Conservation (phyloP, 371 early-diverging fungal species). For the Coemansia sp. region DNA sequence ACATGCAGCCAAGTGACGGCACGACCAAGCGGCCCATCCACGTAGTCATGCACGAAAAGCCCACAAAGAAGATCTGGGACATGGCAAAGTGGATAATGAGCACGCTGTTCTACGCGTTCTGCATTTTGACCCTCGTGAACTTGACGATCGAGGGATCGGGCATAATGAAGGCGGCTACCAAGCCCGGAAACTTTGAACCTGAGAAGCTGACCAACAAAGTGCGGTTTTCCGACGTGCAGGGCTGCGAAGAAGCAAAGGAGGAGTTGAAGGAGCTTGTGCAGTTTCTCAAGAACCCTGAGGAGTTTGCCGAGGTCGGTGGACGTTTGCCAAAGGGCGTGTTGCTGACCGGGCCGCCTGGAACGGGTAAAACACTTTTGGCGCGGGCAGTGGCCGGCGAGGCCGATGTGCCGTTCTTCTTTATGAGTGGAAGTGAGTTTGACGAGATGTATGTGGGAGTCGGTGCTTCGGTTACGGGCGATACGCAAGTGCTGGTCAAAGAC, state of each 20-base stretch:
- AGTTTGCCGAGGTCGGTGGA: constrained; percentile 90
- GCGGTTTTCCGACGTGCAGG: constrained; percentile 92
- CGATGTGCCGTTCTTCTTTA: constrained; percentile 94
- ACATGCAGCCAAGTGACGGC: constrained; percentile 1
- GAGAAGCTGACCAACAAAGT: constrained; percentile 35
- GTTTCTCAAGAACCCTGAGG: constrained; percentile 87
- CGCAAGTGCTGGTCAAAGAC: constrained; percentile 40
- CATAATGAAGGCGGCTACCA: constrained; percentile 62
- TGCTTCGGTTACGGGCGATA: constrained; percentile 49
- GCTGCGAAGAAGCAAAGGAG: constrained; percentile 95
- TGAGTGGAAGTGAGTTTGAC: constrained; percentile 97
- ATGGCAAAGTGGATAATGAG: constrained; percentile 71
- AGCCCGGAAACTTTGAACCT: constrained; percentile 70
- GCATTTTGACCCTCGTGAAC: constrained; percentile 70
- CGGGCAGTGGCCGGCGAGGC: constrained; percentile 92
- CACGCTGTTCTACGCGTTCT: constrained; percentile 74
- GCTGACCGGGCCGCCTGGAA: constrained; percentile 98
- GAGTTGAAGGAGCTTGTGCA: constrained; percentile 95
- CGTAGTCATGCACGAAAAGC: constrained; percentile 52
- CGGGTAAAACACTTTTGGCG: constrained; percentile 93
- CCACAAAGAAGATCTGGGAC: constrained; percentile 68
- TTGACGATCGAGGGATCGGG: constrained; percentile 77
- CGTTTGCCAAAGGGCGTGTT: constrained; percentile 96
- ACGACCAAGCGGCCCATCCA: constrained; percentile 15
- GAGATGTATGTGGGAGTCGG: constrained; percentile 99